Evolutionary conservation across 2,329 filamentous ascomycete genomes (phyloP), one percentile per base, ranked within the genome.

Genomic region (Graphilbum fragrans): DNA sequence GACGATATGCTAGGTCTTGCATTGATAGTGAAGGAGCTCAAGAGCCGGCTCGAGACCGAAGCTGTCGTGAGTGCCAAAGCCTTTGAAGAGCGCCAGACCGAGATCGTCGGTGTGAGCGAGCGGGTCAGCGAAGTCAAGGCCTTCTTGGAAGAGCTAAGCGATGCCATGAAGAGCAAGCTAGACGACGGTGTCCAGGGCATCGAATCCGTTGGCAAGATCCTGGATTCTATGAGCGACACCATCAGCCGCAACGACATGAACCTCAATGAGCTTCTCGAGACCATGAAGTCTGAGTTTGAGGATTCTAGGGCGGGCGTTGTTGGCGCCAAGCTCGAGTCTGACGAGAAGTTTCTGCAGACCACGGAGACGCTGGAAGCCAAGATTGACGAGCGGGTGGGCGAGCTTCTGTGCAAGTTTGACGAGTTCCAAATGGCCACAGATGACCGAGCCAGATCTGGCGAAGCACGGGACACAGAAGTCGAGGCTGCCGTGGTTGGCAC

Each of bases 381-480:
- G 56, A 63, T 81, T 35, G 76, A 78, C 29, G 74, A 78, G 52
- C 76, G 74, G 52, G 70, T 95, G 50, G 74, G 74, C 44, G 84
- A 87, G 49, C 69, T 98, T 20, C 77, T 94, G 57, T 68, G 72
- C 50, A 95, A 93, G 58, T 93, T 94, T 54, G 88, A 95, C 42
- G 86, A 92, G 46, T 80, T 88, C 47, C 83, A 93, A 54, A 64
- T 72, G 18, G 67, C 77, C 8, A 72, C 86, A 23, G 83, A 93
- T 35, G 80, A 84, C 37, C 83, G 83, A 51, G 74, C 79, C 38
- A 78, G 80, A 49, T 72, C 80, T 27, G 76, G 78, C 41, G 86
- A 90, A 51, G 80, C 83, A 48, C 80, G 83, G 44, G 78, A 85
- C 25, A 63, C 73, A 27, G 74, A 82, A 48, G 79, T 87, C 47